Percentiles rank a stretch among this genome's conserved stretches.
These are phyloP conservation scores for Kwoniella dendrophila DNA, from an alignment of 768 basidiomycete genomes.

Conservation along the genomic window DNA sequence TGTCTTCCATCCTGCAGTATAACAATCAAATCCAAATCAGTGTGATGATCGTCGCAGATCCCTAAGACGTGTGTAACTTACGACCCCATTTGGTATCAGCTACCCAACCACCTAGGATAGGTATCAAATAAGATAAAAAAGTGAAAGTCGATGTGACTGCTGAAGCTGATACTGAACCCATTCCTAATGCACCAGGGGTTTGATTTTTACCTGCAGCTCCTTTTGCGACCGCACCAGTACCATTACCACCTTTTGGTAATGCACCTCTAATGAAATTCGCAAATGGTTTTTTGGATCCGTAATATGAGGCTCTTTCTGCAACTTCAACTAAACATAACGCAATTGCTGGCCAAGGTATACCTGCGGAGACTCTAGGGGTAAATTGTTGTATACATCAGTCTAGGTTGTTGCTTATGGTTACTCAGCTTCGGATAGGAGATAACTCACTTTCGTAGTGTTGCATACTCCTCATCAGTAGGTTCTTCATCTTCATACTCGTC, in stretches of 20 bases:
- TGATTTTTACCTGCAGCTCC: slow-evolving; percentile 37
- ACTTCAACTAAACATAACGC: slow-evolving; percentile 56
- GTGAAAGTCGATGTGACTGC: slow-evolving; percentile 44
- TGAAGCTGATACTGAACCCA: slow-evolving; percentile 42
- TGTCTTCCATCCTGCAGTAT: slow-evolving; percentile 45
- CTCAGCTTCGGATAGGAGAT: no score
- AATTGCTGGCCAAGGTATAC: slow-evolving; percentile 37
- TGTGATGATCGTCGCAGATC: no score
- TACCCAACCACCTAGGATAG: slow-evolving; percentile 51
- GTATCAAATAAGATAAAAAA: slow-evolving; percentile 51
- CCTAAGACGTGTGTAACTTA: slow-evolving; percentile 3
- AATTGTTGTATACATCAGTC: not conserved
- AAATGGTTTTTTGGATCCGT: slow-evolving; percentile 38
- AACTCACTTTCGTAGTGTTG: slow-evolving; percentile 39
- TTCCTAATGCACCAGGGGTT: slow-evolving; percentile 48
- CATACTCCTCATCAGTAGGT: slow-evolving; percentile 34
- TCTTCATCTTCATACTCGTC: slow-evolving; percentile 17
- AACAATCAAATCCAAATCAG: not conserved
- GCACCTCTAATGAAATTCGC: slow-evolving; percentile 39
- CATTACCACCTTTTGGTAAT: slow-evolving; percentile 46
- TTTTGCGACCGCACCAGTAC: slow-evolving; percentile 46
- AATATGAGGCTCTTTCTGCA: slow-evolving; percentile 53
- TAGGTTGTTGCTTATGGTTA: no score
- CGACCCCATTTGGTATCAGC: slow-evolving; percentile 53
- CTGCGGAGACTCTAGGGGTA: slow-evolving; percentile 20